Percentiles rank a stretch among this genome's conserved stretches.
phyloP scores from a whole-genome alignment of 2,329 filamentous ascomycete species.

The Camillea tinctor region DNA sequence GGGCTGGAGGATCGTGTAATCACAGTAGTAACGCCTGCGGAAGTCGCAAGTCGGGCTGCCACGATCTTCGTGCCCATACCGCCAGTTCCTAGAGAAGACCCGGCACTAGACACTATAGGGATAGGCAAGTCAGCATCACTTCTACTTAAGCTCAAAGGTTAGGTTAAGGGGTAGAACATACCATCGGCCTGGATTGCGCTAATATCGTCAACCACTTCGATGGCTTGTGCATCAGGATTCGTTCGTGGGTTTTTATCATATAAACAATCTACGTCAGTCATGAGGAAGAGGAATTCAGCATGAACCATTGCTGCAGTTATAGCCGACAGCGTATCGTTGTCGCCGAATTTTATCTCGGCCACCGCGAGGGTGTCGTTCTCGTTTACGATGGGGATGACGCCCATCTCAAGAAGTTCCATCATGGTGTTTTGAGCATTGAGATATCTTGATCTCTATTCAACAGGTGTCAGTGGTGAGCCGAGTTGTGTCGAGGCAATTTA shows the following conservation, averaged over 20 bases:
- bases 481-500: not conserved
- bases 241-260: slow-evolving; percentile 94
- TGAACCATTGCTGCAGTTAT: slow-evolving; percentile 98
- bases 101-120: slow-evolving; percentile 73
- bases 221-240: slow-evolving; percentile 80
- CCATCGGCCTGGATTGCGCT: slow-evolving; percentile 76
- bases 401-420: slow-evolving; percentile 84
- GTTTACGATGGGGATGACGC: slow-evolving; percentile 96
- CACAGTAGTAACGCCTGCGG: slow-evolving; percentile 91
- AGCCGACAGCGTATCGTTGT: slow-evolving; percentile 95
- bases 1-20: slow-evolving; percentile 94
- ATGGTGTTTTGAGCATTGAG: slow-evolving; percentile 96
- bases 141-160: not conserved
- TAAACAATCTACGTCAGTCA: slow-evolving; percentile 97
- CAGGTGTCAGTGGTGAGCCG: slow-evolving; percentile 22
- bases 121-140: not conserved
- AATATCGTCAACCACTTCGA: slow-evolving; percentile 92
- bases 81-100: slow-evolving; percentile 85
- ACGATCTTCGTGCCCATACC: slow-evolving; percentile 98
- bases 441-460: slow-evolving; percentile 75
- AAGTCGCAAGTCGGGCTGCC: slow-evolving; percentile 86
- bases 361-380: slow-evolving; percentile 98
- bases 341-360: slow-evolving; percentile 98
- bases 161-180: slow-evolving; percentile 34
- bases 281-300: slow-evolving; percentile 93